Conservation (phyloP, 2,329 filamentous ascomycete genomes). For the Kalmusia sp. region DNA sequence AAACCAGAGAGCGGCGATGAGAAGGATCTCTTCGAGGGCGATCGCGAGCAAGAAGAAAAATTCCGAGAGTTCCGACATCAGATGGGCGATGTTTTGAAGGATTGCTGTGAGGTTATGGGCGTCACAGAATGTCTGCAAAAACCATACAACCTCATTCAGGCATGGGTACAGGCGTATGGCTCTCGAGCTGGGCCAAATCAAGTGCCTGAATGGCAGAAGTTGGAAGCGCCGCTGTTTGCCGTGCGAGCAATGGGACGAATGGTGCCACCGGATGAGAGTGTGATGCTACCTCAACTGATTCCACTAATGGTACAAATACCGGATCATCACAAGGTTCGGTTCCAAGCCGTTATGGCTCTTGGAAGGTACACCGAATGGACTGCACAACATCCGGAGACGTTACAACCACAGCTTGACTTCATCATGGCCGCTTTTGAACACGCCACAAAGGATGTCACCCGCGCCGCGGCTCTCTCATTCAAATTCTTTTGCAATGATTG, state of each 20-base stretch:
- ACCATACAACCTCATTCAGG: constrained; percentile 82
- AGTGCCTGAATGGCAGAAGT: constrained; percentile 94
- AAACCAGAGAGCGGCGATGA: constrained; percentile 75
- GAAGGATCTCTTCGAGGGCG: constrained; percentile 89
- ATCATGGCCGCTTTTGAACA: constrained; percentile 93
- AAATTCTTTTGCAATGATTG: constrained; percentile 98
- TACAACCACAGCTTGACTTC: constrained; percentile 92
- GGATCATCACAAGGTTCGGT: constrained; percentile 95
- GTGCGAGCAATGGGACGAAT: constrained; percentile 96
- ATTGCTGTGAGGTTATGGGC: constrained; percentile 95
- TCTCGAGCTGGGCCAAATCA: constrained; percentile 73
- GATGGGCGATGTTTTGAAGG: constrained; percentile 98
- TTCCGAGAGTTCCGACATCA: constrained; percentile 96
- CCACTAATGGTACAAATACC: constrained; percentile 93
- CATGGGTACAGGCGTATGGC: constrained; percentile 86
- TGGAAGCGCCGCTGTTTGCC: constrained; percentile 93
- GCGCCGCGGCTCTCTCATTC: constrained; percentile 90
- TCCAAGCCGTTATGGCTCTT: constrained; percentile 97
- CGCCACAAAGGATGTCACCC: constrained; percentile 85
- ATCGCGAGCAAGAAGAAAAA: constrained; percentile 94
- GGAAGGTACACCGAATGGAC: constrained; percentile 99
- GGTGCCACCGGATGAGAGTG: constrained; percentile 87
- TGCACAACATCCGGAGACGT: constrained; percentile 86
- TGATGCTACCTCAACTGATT: constrained; percentile 89
- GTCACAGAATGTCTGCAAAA: constrained; percentile 90